These are phyloP conservation scores for Polymyxa betae DNA, from an alignment of 208 protist genomes.

Conservation along the genomic window DNA sequence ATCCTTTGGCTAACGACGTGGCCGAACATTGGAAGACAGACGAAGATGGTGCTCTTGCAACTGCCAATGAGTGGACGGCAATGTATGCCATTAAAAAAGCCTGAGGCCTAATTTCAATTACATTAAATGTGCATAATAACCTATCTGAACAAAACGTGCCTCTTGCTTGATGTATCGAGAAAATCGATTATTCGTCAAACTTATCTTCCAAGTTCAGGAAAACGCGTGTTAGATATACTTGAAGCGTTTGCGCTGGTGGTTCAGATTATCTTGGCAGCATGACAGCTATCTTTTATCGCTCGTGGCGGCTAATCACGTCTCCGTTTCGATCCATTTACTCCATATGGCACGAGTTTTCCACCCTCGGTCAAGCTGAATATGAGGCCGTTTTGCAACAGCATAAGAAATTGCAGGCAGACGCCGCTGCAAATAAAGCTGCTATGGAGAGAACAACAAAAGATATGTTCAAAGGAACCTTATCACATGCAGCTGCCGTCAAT, in stretches of 20 bases:
- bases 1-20: conserved; percentile 85
- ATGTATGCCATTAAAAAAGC: conserved; percentile 35
- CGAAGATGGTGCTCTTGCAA: conserved; percentile 73
- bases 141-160: too few relatives aligned
- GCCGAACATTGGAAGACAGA: conserved; percentile 84
- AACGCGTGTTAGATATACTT: too few relatives aligned
- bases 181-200: too few relatives aligned
- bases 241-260: too few relatives aligned
- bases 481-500: background rate
- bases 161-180: too few relatives aligned
- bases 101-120: background rate
- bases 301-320: background rate
- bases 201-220: too few relatives aligned
- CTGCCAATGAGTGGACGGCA: conserved; percentile 58
- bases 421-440: background rate
- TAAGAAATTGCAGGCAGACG: background rate
- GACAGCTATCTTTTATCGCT: too few relatives aligned
- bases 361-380: background rate
- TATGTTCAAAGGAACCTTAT: background rate
- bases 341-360: background rate
- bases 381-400: background rate
- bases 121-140: too few relatives aligned
- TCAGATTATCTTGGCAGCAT: too few relatives aligned
- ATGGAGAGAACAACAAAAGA: background rate
- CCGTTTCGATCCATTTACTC: background rate